Percentiles rank a stretch among this genome's conserved stretches.
These are phyloP conservation scores for Closterium sp. DNA, from an alignment of 139 green algal genomes.

Conservation along the genomic window DNA sequence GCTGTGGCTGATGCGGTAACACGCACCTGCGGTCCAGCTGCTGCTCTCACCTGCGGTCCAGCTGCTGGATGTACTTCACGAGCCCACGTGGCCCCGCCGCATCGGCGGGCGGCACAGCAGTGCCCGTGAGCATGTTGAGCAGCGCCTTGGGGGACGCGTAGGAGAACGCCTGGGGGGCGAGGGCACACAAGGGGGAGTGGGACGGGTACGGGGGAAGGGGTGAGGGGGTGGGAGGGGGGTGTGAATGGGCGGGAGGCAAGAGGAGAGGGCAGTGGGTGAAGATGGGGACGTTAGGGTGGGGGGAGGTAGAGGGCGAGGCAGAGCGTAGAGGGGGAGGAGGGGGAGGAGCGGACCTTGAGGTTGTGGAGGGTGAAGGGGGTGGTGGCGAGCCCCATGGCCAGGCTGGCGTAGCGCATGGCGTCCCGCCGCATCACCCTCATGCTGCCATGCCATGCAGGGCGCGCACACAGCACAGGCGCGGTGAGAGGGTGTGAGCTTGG, in stretches of 20 bases:
- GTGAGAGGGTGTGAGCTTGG: not conserved
- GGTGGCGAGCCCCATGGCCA: conserved; percentile 46
- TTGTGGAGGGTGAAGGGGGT: conserved; percentile 48
- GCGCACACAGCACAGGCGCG: not conserved
- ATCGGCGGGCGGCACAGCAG: conserved; percentile 1
- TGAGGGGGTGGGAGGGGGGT: not conserved
- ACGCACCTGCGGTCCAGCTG: not conserved
- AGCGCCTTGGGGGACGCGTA: conserved; percentile 66
- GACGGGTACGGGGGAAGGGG: not conserved
- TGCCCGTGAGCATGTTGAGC: conserved; percentile 64
- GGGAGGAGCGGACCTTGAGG: conserved; percentile 53
- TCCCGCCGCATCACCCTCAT: conserved; percentile 59
- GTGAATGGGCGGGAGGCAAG: not conserved
- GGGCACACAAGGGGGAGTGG: not conserved
- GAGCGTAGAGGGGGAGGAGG: not conserved
- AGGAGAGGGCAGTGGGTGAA: not conserved
- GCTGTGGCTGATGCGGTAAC: too few species aligned
- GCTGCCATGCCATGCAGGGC: not conserved
- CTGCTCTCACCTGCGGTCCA: not conserved
- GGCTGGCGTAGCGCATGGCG: conserved; percentile 57
- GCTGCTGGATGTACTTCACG: not conserved
- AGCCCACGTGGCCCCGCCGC: not conserved
- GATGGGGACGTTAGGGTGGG: not conserved
- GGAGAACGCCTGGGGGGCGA: conserved; percentile 55
- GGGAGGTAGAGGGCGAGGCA: not conserved